Percentiles rank a stretch among this genome's conserved stretches.
phyloP scores from a whole-genome alignment of 2,329 filamentous ascomycete genomes.

The Herpomyces periplanetae region DNA sequence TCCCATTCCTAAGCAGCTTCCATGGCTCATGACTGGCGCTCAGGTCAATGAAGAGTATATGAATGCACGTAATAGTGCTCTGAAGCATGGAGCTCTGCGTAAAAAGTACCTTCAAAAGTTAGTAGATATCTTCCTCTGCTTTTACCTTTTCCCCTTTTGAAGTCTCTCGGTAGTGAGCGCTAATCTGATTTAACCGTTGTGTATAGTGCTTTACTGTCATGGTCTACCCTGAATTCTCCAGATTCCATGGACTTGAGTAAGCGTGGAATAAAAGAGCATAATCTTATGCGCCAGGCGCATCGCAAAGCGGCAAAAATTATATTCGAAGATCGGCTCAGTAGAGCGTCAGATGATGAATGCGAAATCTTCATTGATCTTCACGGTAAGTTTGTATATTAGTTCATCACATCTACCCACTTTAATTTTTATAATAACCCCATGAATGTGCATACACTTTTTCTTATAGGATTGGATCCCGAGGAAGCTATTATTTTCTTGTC shows the following conservation, averaged over 20 bases:
- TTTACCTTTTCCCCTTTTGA: conserved; percentile 2
- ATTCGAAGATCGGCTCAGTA: conserved; percentile 69
- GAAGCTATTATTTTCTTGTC: conserved; percentile 84
- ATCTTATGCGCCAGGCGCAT: conserved; percentile 83
- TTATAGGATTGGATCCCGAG: conserved; percentile 46
- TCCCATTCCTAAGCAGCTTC: conserved; percentile 52
- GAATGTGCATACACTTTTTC: conserved; percentile 1
- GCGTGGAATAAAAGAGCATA: conserved; percentile 79
- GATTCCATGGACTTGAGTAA: conserved; percentile 80
- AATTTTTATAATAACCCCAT: conserved; percentile 1
- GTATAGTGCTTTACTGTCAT: conserved; percentile 58
- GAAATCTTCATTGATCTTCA: conserved; percentile 88
- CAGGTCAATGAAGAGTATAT: conserved; percentile 72
- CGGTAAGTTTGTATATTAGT: conserved; percentile 9
- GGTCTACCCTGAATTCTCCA: conserved; percentile 87
- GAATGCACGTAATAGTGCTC: conserved; percentile 72
- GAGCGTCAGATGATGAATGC: too few species aligned
- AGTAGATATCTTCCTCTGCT: too few species aligned
- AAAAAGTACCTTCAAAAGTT: conserved; percentile 93
- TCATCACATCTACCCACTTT: conserved; percentile 2
- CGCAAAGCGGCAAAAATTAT: conserved; percentile 63
- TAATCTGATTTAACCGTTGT: conserved; percentile 2
- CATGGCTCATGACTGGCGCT: conserved; percentile 78
- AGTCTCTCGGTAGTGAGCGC: conserved; percentile 3
- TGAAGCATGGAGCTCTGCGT: conserved; percentile 74